Conservation (phyloP, 78 protist species). For the Pigoraptor vietnamica region DNA sequence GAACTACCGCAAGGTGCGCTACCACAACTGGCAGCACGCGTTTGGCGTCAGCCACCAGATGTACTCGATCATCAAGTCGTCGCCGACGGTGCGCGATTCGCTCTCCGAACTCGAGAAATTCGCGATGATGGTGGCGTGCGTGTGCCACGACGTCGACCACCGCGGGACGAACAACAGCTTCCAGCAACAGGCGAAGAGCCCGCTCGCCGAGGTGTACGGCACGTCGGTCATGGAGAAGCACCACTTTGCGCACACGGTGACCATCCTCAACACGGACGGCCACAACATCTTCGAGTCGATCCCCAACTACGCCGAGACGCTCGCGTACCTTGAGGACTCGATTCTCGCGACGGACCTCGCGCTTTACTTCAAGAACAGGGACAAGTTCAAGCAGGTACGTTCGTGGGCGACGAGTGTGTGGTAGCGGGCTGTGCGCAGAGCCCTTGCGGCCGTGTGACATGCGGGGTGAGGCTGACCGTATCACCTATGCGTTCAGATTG, state of each 20-base stretch:
- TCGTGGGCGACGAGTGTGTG: not conserved
- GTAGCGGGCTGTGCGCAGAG: too few species aligned
- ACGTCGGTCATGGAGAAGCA: slow-evolving; percentile 3
- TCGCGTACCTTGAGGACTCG: not conserved
- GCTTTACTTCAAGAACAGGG: not conserved
- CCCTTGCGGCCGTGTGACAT: too few species aligned
- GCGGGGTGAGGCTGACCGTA: too few species aligned
- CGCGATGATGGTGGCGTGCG: not conserved
- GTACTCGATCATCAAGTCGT: not conserved
- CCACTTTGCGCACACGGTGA: not conserved
- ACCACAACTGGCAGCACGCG: slow-evolving; percentile 16
- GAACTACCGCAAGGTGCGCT: slow-evolving; percentile 6
- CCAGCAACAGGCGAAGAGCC: not conserved
- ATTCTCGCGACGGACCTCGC: slow-evolving; percentile 15
- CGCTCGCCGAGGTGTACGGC: slow-evolving; percentile 12
- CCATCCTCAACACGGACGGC: not conserved
- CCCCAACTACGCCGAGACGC: not conserved
- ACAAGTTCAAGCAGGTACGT: not conserved
- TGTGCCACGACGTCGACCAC: slow-evolving; percentile 22
- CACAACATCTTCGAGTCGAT: not conserved
- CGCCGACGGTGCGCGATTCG: not conserved
- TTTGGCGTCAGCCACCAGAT: not conserved
- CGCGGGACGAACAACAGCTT: slow-evolving; percentile 14
- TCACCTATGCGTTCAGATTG: too few species aligned
- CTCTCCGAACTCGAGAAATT: not conserved